Base-by-base conservation (phyloP, 164 flowering plant species). In the Magnolia kwangsiensis region DNA sequence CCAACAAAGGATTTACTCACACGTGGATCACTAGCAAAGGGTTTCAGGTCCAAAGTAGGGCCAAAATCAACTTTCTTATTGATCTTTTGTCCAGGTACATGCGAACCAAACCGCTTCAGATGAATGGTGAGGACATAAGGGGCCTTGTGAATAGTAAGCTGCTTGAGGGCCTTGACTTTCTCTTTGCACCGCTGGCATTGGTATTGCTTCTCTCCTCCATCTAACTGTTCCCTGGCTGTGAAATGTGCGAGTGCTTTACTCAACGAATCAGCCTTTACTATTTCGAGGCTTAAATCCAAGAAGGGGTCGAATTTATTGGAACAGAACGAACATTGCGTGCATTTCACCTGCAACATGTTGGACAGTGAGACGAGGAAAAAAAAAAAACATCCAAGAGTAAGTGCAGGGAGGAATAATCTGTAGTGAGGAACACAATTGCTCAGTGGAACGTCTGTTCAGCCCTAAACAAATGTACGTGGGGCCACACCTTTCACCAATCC, bases 261-360 rank as follows among this genome's bases (percentile, higher is more conserved):
- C 85, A 96, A 71, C 1, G 96, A 88, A 84, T 94, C 98, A 51
- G 96, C 96, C 81, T 86, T 93, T 8, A 69, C 69, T 75, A 96
- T 94, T 78, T 96, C 98, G 69, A 96, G 92, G 82, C 98, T 96
- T 72, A 96, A 88, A 82, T 94, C 99, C 78, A 96, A 78, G 83
- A 96, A 96, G 21, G 98, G 99, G 81, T 96, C 99, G 76, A 87
- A 94, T 21, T 79, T 96, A 84, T 94, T 84, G 75, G 99, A 94
- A 83, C 93, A 85, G 72, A 82, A 82, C 49, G 84, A 85, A 71
- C 99, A 96, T 78, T 94, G 96, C 88, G 80, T 80, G 84, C 99
- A 96, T 83, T 90, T 91, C 76, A 96, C 98, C 99, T 96, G 87
- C 75, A 72, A 19, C 51, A 72, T 20, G 23, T 20, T 72, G 74